Evolutionary conservation across 208 protist species (phyloP).

Genomic region (Zelonia costaricensis): DNA sequence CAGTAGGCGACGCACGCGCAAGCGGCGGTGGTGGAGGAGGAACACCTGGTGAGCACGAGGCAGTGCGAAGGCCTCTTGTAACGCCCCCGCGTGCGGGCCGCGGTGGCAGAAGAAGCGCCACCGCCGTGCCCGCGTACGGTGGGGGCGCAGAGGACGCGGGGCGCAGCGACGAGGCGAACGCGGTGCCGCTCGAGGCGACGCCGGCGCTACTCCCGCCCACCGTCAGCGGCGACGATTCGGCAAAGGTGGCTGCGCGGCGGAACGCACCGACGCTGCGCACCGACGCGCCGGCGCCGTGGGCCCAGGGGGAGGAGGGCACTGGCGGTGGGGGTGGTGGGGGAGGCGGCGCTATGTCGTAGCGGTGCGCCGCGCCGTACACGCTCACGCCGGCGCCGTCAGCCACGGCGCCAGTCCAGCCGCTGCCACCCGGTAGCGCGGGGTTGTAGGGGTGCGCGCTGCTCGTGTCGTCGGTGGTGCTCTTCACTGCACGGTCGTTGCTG

Average conservation of each 20-base stretch:
- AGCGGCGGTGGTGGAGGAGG: neutral
- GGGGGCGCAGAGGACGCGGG: too few species aligned
- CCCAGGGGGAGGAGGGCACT: neutral
- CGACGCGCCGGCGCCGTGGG: neutral
- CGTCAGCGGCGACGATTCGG: neutral
- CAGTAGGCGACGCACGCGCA: too few species aligned
- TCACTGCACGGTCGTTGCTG: neutral
- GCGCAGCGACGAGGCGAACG: too few species aligned
- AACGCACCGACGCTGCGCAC: neutral
- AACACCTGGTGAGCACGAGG: too few species aligned
- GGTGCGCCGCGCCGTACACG: neutral
- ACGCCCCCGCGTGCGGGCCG: too few species aligned
- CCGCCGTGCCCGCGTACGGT: too few species aligned
- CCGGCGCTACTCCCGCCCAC: neutral
- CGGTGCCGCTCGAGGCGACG: too few species aligned
- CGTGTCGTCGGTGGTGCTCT: neutral
- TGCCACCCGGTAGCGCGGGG: neutral
- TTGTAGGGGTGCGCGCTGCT: slow-evolving; percentile 14
- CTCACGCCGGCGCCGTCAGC: neutral
- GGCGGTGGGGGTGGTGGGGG: neutral
- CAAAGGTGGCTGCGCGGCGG: too few species aligned
- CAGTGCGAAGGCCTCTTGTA: too few species aligned
- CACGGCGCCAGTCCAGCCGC: neutral
- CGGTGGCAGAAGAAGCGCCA: too few species aligned
- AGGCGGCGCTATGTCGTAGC: neutral